Percentiles rank a stretch among this genome's conserved stretches.
Conservation (phyloP, 257 asterid species). For the Fraxinus cuspidata region DNA sequence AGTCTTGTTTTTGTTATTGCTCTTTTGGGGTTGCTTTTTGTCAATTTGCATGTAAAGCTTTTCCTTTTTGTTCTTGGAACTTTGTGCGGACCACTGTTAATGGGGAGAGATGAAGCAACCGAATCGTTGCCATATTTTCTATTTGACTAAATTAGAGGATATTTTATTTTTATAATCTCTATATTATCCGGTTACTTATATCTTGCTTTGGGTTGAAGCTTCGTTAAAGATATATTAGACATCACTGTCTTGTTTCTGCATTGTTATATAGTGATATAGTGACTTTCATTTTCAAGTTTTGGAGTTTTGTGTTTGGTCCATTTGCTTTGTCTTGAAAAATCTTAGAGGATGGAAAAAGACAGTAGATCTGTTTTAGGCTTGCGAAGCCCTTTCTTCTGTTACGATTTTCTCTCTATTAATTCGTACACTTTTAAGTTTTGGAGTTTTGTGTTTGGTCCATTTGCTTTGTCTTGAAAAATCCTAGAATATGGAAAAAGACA, state of each 20-base stretch:
- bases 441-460: slow-evolving; percentile 50
- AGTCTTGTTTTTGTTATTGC: neutral
- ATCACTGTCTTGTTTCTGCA: slow-evolving; percentile 34
- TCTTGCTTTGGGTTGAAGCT: slow-evolving; percentile 19
- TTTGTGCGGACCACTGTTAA: slow-evolving; percentile 32
- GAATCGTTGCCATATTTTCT: slow-evolving; percentile 10
- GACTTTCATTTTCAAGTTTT: slow-evolving; percentile 43
- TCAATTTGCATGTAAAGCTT: neutral
- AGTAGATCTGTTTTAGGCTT: slow-evolving; percentile 23
- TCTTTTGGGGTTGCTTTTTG: slow-evolving; percentile 22
- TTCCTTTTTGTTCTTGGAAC: slow-evolving; percentile 23
- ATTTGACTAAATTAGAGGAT: slow-evolving; percentile 25
- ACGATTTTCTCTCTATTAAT: slow-evolving; percentile 24
- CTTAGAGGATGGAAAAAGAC: slow-evolving; percentile 28
- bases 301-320: slow-evolving; percentile 56
- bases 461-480: slow-evolving; percentile 60
- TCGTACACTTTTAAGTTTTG: slow-evolving; percentile 43
- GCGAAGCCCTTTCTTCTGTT: slow-evolving; percentile 35
- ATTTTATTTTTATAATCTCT: neutral
- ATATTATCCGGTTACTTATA: slow-evolving; percentile 15
- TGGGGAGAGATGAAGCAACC: slow-evolving; percentile 30
- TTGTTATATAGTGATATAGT: slow-evolving; percentile 32
- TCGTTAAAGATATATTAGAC: slow-evolving; percentile 37
- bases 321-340: slow-evolving; percentile 58
- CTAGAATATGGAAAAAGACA: slow-evolving; percentile 22